Percentiles rank a stretch among this genome's conserved stretches.
Conservation (phyloP, 2,329 filamentous ascomycete genomes). For the Calonectria fujianensis region DNA sequence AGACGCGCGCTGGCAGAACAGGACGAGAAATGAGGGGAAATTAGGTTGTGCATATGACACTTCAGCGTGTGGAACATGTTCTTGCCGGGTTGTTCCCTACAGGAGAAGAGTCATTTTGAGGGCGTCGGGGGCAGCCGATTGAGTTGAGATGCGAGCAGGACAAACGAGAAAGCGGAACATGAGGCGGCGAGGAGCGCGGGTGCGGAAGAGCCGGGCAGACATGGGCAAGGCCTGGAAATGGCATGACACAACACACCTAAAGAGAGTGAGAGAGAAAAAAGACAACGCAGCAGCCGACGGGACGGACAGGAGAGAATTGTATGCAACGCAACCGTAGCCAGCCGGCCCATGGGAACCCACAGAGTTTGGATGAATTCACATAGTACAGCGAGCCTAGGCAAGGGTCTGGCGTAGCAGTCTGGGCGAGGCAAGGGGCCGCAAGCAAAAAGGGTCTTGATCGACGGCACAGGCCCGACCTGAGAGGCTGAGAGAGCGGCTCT, state of each 20-base stretch:
- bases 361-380: conserved; percentile 31
- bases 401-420: conserved; percentile 19
- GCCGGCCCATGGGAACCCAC: conserved; percentile 10
- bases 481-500: conserved; percentile 39
- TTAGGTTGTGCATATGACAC: conserved; percentile 34
- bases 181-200: conserved; percentile 8
- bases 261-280: conserved; percentile 2
- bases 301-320: conserved; percentile 10
- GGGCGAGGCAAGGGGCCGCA: conserved; percentile 16
- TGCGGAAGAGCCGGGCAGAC: conserved; percentile 12
- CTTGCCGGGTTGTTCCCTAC: conserved; percentile 38
- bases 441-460: conserved; percentile 22
- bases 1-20: conserved; percentile 17
- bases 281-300: conserved; percentile 29
- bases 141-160: conserved; percentile 10
- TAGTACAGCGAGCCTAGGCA: conserved; percentile 22
- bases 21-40: conserved; percentile 23
- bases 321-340: conserved; percentile 15
- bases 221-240: conserved; percentile 27
- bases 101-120: conserved; percentile 11
- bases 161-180: conserved; percentile 22
- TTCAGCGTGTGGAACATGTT: conserved; percentile 36
- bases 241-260: conserved; percentile 26
- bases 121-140: conserved; percentile 27
- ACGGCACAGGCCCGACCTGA: conserved; percentile 33